Evolutionary conservation across 1,284 basidiomycete species (phyloP).

Genomic region (Boletus semigastroideus): DNA sequence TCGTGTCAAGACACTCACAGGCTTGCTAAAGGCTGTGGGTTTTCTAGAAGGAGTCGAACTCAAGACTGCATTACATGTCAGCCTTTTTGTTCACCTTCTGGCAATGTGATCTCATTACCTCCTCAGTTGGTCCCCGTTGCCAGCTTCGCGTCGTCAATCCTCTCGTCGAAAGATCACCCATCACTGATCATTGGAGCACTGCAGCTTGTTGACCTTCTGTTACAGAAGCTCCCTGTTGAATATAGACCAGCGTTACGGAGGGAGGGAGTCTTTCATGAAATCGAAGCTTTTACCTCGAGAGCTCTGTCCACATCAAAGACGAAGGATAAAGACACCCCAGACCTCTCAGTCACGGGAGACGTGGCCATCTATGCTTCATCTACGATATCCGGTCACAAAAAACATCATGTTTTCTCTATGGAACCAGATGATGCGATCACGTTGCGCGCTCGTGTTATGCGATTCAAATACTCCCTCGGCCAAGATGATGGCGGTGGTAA

Average conservation of each 20-base stretch:
- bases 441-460: constrained; percentile 81
- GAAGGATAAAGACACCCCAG: constrained; percentile 49
- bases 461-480: constrained; percentile 71
- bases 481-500: constrained; percentile 59
- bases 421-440: constrained; percentile 90
- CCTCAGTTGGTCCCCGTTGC: constrained; percentile 83
- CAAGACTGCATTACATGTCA: constrained; percentile 72
- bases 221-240: constrained; percentile 76
- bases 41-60: constrained; percentile 80
- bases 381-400: constrained; percentile 64
- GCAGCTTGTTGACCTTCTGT: constrained; percentile 87
- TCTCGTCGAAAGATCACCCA: constrained; percentile 89
- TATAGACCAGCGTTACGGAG: constrained; percentile 87
- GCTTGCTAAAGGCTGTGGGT: constrained; percentile 84
- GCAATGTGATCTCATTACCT: constrained; percentile 10
- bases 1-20: constrained; percentile 83
- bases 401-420: constrained; percentile 58
- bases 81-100: constrained; percentile 11
- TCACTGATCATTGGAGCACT: constrained; percentile 82
- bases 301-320: constrained; percentile 55
- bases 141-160: constrained; percentile 87
- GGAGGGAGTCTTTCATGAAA: constrained; percentile 93
- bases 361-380: constrained; percentile 35
- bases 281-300: constrained; percentile 71
- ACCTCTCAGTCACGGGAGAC: constrained; percentile 40